A percentile compares a stretch with the other conserved stretches of the same genome.
phyloP scores from a whole-genome alignment of 78 protist species.

The slime mould (Dictyostelium discoideum) region DNA sequence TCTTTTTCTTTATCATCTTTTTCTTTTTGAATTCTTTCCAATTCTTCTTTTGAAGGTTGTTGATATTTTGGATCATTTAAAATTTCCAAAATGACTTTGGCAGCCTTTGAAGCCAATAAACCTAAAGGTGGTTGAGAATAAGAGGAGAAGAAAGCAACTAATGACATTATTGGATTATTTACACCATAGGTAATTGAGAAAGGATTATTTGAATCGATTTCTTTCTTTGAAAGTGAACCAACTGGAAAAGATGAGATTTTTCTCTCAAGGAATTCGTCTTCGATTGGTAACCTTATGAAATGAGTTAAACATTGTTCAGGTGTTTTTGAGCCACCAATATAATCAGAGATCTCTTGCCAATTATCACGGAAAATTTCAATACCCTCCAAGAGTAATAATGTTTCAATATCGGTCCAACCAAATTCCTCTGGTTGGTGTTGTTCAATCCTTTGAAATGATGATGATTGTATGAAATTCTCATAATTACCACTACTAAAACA shows the following conservation, averaged over 20 bases:
- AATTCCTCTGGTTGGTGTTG: not conserved
- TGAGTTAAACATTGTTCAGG: constrained; percentile 86
- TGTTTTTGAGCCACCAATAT: constrained; percentile 81
- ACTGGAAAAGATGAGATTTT: constrained; percentile 13
- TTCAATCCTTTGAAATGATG: constrained; percentile 41
- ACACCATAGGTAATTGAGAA: not conserved
- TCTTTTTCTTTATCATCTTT: constrained; percentile 3
- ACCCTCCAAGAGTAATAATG: constrained; percentile 77
- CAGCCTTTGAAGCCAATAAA: constrained; percentile 31
- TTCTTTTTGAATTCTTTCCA: not conserved
- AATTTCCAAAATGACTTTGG: constrained; percentile 44
- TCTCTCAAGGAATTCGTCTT: constrained; percentile 82
- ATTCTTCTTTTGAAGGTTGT: not conserved
- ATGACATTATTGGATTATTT: constrained; percentile 22
- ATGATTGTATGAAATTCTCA: not conserved
- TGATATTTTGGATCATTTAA: constrained; percentile 33
- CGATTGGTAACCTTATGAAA: constrained; percentile 85
- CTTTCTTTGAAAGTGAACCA: constrained; percentile 43
- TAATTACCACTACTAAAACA: constrained; percentile 54
- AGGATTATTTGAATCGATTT: constrained; percentile 33
- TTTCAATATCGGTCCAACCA: constrained; percentile 88
- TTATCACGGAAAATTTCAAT: constrained; percentile 72
- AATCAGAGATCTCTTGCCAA: constrained; percentile 81
- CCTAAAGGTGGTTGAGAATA: not conserved
- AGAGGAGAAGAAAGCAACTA: constrained; percentile 23